phyloP scores from a whole-genome alignment of 169 alveolate species.

The Babesia caballi region DNA sequence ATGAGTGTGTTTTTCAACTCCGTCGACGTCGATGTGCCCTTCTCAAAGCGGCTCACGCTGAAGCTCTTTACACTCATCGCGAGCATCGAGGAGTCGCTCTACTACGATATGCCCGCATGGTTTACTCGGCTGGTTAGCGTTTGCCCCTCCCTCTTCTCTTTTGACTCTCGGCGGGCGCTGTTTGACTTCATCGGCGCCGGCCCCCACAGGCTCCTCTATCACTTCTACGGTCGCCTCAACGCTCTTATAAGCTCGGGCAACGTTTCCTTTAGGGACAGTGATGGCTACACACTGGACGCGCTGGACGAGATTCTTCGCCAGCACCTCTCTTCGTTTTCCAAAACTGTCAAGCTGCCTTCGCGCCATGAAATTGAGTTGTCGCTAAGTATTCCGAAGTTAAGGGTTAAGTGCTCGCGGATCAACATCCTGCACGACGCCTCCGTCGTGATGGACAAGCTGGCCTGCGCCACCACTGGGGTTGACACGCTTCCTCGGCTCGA shows the following conservation, averaged over 20 bases:
- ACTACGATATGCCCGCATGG: constrained; percentile 35
- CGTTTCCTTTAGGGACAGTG: background rate
- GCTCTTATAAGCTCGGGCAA: background rate
- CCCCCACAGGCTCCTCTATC: constrained; percentile 16
- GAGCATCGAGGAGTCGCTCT: constrained; percentile 11
- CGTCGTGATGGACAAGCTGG: constrained; percentile 12
- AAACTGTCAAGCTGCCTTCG: background rate
- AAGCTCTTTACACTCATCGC: constrained; percentile 3
- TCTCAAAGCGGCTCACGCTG: constrained; percentile 26
- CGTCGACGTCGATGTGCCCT: background rate
- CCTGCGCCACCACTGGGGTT: background rate
- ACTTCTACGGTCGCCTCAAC: constrained; percentile 7
- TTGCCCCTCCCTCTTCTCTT: constrained; percentile 45
- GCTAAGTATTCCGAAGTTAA: constrained; percentile 23
- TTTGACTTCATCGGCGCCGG: constrained; percentile 24
- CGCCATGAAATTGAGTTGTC: constrained; percentile 16
- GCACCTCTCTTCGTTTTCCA: background rate
- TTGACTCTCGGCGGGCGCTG: constrained; percentile 19
- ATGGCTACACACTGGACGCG: constrained; percentile 1
- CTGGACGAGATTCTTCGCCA: constrained; percentile 45
- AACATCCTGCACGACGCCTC: constrained; percentile 26
- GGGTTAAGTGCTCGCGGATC: background rate
- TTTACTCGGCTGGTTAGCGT: background rate
- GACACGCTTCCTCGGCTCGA: constrained; percentile 35
- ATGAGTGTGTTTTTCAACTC: background rate